A percentile compares a stretch with the other conserved stretches of the same genome.
Conservation (phyloP, 441 rosid genomes). For the Croton setiger region DNA sequence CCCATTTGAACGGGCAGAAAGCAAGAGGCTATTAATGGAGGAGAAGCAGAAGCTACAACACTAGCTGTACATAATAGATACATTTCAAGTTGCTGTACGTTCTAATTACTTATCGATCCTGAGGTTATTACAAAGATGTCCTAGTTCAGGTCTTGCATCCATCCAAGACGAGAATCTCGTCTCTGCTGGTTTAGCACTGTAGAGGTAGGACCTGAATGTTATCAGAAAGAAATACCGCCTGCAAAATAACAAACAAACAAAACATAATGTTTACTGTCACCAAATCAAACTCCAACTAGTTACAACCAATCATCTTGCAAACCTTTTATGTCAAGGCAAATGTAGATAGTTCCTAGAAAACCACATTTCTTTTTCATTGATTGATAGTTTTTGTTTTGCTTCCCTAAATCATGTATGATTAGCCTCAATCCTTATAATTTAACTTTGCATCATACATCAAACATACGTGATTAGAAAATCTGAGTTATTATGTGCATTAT, state of each 20-base stretch:
- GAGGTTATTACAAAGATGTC: slow-evolving; percentile 86
- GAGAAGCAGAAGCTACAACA: slow-evolving; percentile 22
- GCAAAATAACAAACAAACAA: slow-evolving; percentile 20
- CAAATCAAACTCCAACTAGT: no score
- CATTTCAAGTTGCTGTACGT: slow-evolving; percentile 17
- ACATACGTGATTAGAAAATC: no score
- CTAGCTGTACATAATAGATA: slow-evolving; percentile 38
- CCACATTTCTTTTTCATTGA: no score
- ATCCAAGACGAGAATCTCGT: slow-evolving; percentile 74
- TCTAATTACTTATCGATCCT: slow-evolving; percentile 65
- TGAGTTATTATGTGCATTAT: no score
- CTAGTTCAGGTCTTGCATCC: slow-evolving; percentile 89
- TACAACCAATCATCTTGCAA: no score
- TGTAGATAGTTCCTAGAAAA: no score
- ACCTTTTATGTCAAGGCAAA: no score
- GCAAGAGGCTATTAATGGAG: slow-evolving; percentile 12
- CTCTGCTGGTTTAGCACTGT: slow-evolving; percentile 57
- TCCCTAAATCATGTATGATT: no score
- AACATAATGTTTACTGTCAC: not conserved
- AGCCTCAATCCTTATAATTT: no score
- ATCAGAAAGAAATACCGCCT: slow-evolving; percentile 94
- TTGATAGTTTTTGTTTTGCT: no score
- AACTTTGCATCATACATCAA: no score
- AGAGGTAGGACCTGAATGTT: slow-evolving; percentile 87
- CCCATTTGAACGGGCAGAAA: not conserved